Conservation (phyloP, 257 asterid species). For the Fraxinus excelsior region DNA sequence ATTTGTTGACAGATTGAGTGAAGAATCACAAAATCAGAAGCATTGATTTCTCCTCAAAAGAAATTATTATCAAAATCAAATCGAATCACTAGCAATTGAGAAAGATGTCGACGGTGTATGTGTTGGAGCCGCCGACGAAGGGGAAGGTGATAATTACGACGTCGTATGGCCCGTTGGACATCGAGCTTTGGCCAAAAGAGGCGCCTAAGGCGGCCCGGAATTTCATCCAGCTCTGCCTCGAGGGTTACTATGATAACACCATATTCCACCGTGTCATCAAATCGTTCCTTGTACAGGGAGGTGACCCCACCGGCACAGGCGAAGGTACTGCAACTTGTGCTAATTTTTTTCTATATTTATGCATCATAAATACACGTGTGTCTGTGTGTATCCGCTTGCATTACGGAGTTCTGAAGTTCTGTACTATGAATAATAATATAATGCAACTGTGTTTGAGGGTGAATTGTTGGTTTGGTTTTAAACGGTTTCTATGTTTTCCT, state of each 20-base stretch:
- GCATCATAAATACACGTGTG: not conserved
- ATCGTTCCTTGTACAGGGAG: conserved; percentile 80
- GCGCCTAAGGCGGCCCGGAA: conserved; percentile 97
- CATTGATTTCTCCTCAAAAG: not conserved
- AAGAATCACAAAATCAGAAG: not conserved
- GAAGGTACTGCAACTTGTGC: conserved; percentile 44
- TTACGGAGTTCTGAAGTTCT: not conserved
- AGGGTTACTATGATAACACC: conserved; percentile 78
- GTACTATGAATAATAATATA: not conserved
- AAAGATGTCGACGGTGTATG: conserved; percentile 85
- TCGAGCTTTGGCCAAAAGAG: conserved; percentile 98
- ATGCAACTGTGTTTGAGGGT: not conserved
- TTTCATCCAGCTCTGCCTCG: conserved; percentile 95
- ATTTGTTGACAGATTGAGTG: not conserved
- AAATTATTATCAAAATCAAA: not conserved
- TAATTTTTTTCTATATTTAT: not conserved
- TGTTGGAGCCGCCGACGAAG: conserved; percentile 96
- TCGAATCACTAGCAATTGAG: not conserved
- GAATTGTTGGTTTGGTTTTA: not conserved
- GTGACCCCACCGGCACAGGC: conserved; percentile 87
- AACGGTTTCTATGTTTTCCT: not conserved
- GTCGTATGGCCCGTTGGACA: conserved; percentile 83
- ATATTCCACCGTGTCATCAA: conserved; percentile 87
- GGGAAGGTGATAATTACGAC: conserved; percentile 86
- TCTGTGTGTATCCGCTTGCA: not conserved